phyloP scores from a whole-genome alignment of 306 rosid species.

The Sphenostylis stenocarpa region DNA sequence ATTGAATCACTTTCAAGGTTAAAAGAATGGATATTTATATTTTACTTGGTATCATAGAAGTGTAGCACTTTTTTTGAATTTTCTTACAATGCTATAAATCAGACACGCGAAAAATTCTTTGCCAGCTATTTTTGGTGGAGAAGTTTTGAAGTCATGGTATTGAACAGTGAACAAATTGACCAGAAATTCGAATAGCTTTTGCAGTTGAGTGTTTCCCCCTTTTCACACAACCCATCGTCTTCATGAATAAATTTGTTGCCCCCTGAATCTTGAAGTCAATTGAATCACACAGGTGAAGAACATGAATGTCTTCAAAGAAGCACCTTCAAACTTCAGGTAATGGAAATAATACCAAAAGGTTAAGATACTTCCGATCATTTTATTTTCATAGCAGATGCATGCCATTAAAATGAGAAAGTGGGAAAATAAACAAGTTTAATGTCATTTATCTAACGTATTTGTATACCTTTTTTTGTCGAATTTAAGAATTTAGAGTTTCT shows the following conservation, averaged over 20 bases:
- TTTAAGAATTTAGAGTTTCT: too few species aligned
- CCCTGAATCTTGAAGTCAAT: conserved; percentile 2
- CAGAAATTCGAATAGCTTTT: neutral
- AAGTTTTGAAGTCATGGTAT: neutral
- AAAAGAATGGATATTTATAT: too few species aligned
- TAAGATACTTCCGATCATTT: too few species aligned
- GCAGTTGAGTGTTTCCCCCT: neutral
- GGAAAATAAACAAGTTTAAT: too few species aligned
- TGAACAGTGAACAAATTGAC: neutral
- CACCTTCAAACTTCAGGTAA: neutral
- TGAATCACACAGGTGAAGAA: neutral
- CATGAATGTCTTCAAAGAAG: conserved; percentile 1
- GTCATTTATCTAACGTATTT: too few species aligned
- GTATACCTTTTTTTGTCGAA: too few species aligned
- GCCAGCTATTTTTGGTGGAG: neutral
- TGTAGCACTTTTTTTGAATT: neutral
- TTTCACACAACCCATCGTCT: neutral
- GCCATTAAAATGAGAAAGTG: too few species aligned
- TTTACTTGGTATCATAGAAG: neutral
- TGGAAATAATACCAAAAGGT: too few species aligned
- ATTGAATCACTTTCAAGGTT: too few species aligned
- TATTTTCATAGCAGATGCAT: too few species aligned
- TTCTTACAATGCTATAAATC: neutral
- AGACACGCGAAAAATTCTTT: neutral
- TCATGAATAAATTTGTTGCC: conserved; percentile 17